Evolutionary conservation across 768 basidiomycete genomes (phyloP), one percentile per base, ranked within the genome.

Genomic region (Psilocybe sp.): DNA sequence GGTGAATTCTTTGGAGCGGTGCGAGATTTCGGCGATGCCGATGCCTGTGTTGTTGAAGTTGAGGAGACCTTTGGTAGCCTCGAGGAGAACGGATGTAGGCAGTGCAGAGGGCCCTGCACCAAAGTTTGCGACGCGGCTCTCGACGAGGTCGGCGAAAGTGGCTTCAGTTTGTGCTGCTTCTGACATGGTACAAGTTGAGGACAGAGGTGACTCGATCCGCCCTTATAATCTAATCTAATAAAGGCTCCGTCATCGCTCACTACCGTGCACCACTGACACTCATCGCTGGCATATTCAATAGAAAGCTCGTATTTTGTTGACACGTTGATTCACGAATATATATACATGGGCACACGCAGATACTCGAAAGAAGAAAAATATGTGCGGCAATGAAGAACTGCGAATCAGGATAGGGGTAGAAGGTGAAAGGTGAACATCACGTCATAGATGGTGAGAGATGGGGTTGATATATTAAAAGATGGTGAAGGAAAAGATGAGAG

Each of bases 21-120:
- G 97, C 1, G 93, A 96, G 64, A 98, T 82, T 69, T 99, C 97
- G 38, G 92, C 89, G 64, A 99, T 84, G 39, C 97, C 97, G 53
- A 98, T 95, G 20, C 97, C 97, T 2, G 91, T 95, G 41, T 78
- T 78, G 49, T 86, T 75, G 69, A 92, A 98, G 75, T 98, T 89
- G 60, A 99, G 73, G n/a, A 98, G 76, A 13, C 89, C 92, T 53
- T 79, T 71, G 12, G 88, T 79, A 2, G 95, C 92, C 64, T 94
- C 83, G 59, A 85, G 69, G 46, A 99, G 81, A 28, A 98, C 92
- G 3, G 83, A 72, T n/a, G 84, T 78, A 13, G 97, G 97, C 37
- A 99, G 76, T 0, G 90, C 87, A 15, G 94, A 97, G 13, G 97
- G 97, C 1, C 97, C 97, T 45, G 97, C 87, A 44, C 92, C 90